These are phyloP conservation scores for Lachancea sp. DNA, from an alignment of 805 yeast species.

Conservation along the genomic window DNA sequence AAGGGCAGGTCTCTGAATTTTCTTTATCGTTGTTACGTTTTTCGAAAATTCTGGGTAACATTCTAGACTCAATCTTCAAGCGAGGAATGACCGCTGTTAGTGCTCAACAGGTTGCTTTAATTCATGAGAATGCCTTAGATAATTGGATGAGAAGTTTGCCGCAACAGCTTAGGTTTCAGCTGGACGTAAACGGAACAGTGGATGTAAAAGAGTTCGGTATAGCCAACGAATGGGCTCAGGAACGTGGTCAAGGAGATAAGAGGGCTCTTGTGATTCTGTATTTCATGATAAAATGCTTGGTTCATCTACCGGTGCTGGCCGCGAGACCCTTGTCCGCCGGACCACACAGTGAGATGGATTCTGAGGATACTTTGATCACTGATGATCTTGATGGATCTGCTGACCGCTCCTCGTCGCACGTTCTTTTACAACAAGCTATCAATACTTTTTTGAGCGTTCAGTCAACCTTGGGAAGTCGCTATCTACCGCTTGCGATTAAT, in stretches of 20 bases:
- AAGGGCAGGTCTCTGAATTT: conserved; percentile 61
- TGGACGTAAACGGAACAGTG: conserved; percentile 49
- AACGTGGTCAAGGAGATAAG: conserved; percentile 34
- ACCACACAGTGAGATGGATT: not conserved
- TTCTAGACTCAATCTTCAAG: conserved; percentile 64
- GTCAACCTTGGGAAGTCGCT: conserved; percentile 36
- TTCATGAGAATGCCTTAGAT: conserved; percentile 64
- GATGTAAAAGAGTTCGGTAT: conserved; percentile 20
- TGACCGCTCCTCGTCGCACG: conserved; percentile 49
- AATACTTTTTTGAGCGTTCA: conserved; percentile 52
- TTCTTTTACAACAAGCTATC: conserved; percentile 63
- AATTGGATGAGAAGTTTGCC: conserved; percentile 75
- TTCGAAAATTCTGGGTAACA: conserved; percentile 65
- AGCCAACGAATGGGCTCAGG: conserved; percentile 8
- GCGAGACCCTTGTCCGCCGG: conserved; percentile 32
- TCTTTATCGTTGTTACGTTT: conserved; percentile 63
- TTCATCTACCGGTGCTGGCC: conserved; percentile 59
- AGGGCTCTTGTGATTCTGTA: conserved; percentile 51
- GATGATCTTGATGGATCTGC: conserved; percentile 10
- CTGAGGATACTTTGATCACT: conserved; percentile 2
- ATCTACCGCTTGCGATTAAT: conserved; percentile 60
- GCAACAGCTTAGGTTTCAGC: conserved; percentile 49
- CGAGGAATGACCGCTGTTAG: conserved; percentile 38
- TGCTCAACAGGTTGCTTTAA: conserved; percentile 25
- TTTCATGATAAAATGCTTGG: conserved; percentile 55